phyloP scores from a whole-genome alignment of 2,329 filamentous ascomycete genomes.

The Cercospora sesami region DNA sequence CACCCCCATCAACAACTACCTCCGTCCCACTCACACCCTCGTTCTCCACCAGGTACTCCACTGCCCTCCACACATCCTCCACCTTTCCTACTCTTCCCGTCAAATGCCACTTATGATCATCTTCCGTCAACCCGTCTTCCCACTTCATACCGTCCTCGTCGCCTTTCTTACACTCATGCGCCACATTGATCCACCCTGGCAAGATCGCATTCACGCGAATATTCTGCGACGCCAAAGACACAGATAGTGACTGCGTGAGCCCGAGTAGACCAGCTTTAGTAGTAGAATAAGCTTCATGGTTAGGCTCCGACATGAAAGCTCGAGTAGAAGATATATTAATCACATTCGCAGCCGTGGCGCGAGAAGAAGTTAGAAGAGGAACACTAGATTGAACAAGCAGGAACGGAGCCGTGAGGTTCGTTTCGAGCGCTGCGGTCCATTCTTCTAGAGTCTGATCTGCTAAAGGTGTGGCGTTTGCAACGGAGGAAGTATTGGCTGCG shows the following conservation, averaged over 20 bases:
- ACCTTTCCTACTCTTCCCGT: constrained; percentile 53
- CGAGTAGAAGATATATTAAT: constrained; percentile 55
- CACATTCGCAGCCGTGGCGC: constrained; percentile 23
- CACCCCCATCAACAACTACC: constrained; percentile 50
- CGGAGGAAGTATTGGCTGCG: constrained; percentile 43
- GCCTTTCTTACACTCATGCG: constrained; percentile 44
- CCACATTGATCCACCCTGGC: constrained; percentile 56
- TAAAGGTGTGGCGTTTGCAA: constrained; percentile 35
- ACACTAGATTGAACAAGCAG: constrained; percentile 35
- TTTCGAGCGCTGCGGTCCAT: constrained; percentile 42
- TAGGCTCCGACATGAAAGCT: constrained; percentile 51
- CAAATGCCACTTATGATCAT: constrained; percentile 53
- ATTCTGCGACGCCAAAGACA: constrained; percentile 46
- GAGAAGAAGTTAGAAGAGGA: constrained; percentile 30
- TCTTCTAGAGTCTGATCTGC: constrained; percentile 41
- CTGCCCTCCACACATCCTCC: constrained; percentile 48
- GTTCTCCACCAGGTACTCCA: constrained; percentile 44
- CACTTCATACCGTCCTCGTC: constrained; percentile 46
- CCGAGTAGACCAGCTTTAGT: constrained; percentile 55
- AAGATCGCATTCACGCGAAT: constrained; percentile 53
- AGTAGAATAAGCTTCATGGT: constrained; percentile 54
- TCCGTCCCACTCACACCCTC: constrained; percentile 50
- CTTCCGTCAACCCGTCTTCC: constrained; percentile 50
- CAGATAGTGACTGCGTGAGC: constrained; percentile 52
- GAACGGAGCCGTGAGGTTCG: constrained; percentile 44